Percentiles rank a stretch among this genome's conserved stretches.
phyloP scores from a whole-genome alignment of 73 alveolate species.

The Blepharisma japonicum region DNA sequence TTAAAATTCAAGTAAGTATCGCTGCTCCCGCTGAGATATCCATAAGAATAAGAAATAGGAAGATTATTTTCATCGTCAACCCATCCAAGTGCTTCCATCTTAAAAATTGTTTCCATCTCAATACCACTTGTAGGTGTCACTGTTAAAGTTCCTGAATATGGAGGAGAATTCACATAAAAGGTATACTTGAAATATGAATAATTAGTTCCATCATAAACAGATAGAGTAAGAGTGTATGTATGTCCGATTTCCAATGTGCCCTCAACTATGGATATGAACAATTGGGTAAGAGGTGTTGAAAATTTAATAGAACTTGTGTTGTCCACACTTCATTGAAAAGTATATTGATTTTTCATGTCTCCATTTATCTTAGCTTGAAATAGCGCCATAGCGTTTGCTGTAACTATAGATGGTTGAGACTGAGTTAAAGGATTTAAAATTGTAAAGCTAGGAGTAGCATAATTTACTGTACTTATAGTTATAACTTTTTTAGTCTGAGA shows the following conservation, averaged over 20 bases:
- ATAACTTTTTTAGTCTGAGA: no score
- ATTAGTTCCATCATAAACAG: background rate
- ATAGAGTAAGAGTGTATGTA: background rate
- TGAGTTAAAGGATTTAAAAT: no score
- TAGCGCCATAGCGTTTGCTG: no score
- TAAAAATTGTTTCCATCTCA: background rate
- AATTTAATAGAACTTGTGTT: background rate
- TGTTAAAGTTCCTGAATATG: slow-evolving; percentile 13
- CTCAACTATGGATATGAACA: background rate
- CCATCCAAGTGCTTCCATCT: background rate
- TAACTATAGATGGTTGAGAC: no score
- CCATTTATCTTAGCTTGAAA: no score
- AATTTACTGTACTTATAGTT: no score
- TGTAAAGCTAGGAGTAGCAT: no score
- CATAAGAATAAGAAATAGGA: background rate
- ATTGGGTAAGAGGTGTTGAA: background rate
- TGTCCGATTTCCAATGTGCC: background rate
- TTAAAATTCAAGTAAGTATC: background rate
- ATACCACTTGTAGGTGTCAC: background rate
- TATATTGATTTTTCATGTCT: no score
- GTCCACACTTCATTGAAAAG: no score
- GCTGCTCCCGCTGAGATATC: background rate
- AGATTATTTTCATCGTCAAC: background rate
- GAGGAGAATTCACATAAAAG: background rate
- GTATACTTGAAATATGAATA: background rate